These are phyloP conservation scores for Hypsizygus ulmarius DNA, from an alignment of 1,284 basidiomycete genomes.

Conservation along the genomic window DNA sequence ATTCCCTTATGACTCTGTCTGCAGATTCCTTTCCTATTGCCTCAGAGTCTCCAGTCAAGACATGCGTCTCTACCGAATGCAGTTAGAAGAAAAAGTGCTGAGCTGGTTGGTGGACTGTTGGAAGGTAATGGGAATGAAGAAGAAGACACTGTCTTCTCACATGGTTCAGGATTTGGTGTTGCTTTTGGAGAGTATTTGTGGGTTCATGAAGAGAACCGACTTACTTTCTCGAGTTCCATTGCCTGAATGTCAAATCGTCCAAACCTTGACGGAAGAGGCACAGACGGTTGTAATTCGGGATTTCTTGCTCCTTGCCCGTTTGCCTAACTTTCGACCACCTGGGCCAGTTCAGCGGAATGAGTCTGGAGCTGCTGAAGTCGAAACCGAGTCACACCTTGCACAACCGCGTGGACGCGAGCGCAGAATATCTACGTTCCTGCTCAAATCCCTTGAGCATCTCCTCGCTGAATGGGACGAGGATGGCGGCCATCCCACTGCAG, in stretches of 20 bases:
- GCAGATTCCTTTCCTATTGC: slow-evolving; percentile 69
- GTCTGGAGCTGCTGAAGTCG: not conserved
- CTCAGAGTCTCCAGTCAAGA: slow-evolving; percentile 73
- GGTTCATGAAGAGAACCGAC: slow-evolving; percentile 45
- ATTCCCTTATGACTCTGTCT: slow-evolving; percentile 83
- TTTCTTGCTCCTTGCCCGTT: slow-evolving; percentile 62
- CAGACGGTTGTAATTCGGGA: slow-evolving; percentile 61
- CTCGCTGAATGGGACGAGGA: slow-evolving; percentile 48
- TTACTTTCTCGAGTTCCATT: slow-evolving; percentile 49
- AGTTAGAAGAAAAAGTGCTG: slow-evolving; percentile 80
- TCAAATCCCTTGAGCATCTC: slow-evolving; percentile 55
- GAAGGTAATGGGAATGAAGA: slow-evolving; percentile 48
- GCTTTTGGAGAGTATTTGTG: slow-evolving; percentile 63
- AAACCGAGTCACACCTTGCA: slow-evolving; percentile 22
- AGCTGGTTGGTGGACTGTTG: slow-evolving; percentile 81
- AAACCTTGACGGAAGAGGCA: slow-evolving; percentile 57
- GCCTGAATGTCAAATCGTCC: slow-evolving; percentile 65
- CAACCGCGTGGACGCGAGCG: slow-evolving; percentile 56
- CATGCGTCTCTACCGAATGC: slow-evolving; percentile 75
- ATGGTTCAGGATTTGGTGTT: slow-evolving; percentile 60
- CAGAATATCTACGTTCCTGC: slow-evolving; percentile 63
- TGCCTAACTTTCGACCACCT: slow-evolving; percentile 45
- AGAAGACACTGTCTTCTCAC: slow-evolving; percentile 47
- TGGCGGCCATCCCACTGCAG: slow-evolving; percentile 46
- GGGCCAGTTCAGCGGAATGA: not conserved